phyloP scores from a whole-genome alignment of 352 stramenopile species.

The Phytophthora cryptogea region DNA sequence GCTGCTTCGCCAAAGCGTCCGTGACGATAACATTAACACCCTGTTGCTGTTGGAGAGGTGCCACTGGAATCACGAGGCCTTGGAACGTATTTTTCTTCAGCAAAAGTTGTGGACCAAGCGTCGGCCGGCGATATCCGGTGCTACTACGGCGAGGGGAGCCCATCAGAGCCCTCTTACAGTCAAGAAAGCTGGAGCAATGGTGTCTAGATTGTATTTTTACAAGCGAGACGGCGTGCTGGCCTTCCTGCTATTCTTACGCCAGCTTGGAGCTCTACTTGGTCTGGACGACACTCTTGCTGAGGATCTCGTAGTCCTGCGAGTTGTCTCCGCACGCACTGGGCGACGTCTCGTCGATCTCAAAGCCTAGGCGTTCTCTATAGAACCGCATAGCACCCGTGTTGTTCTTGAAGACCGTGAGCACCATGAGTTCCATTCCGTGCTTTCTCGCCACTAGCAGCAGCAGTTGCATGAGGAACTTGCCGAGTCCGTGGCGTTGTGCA shows the following conservation, averaged over 20 bases:
- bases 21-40: constrained; percentile 21
- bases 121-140: constrained; percentile 26
- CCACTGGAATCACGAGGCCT: constrained; percentile 57
- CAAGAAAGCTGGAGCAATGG: neutral
- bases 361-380: constrained; percentile 88
- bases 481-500: constrained; percentile 79
- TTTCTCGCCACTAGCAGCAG: constrained; percentile 81
- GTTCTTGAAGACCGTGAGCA: constrained; percentile 94
- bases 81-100: constrained; percentile 79
- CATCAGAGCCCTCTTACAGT: constrained; percentile 9
- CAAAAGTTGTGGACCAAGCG: constrained; percentile 55
- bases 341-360: constrained; percentile 90
- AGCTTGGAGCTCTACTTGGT: constrained; percentile 19
- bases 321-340: constrained; percentile 79
- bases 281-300: constrained; percentile 66
- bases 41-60: constrained; percentile 22
- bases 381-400: constrained; percentile 90
- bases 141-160: constrained; percentile 18
- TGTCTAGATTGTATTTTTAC: constrained; percentile 21
- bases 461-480: constrained; percentile 92
- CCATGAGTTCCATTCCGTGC: constrained; percentile 87
- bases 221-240: neutral
- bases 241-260: constrained; percentile 21
- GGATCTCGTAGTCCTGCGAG: constrained; percentile 84
- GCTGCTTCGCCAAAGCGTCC: constrained; percentile 35